Base-by-base conservation (phyloP, 75 land plant species). In the Cryptomeria japonica region DNA sequence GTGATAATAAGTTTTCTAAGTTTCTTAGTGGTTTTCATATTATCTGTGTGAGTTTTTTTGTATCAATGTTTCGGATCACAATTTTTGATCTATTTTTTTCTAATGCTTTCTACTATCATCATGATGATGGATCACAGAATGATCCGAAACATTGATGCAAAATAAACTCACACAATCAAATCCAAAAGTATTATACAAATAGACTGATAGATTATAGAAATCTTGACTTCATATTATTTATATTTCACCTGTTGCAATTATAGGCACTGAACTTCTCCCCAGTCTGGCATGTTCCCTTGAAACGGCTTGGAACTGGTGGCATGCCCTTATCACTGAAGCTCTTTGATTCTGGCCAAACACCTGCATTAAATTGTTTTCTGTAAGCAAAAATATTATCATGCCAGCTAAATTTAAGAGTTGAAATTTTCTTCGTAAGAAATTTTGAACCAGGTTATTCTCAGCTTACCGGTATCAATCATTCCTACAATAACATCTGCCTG, bases 261-360 rank as follows among this genome's bases (percentile, higher is more conserved):
- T 89, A 77, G 34, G 87, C 34, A 22, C 87, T 89, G 86, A 95
- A 91, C 31, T 91, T 56, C 9, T 90, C 89, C 6, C 96, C 96
- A 7, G 83, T 75, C 28, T 88, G 83, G 84, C 96, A 95, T 87
- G 70, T 84, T 37, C 96, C 96, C 56, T 89, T 94, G 90, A 93
- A 95, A 77, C 89, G 88, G 19, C 61, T 36, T 32, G 96, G 95
- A 61, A 91, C 88, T 25, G 95, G 92, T 16, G 88, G 87, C 84
- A 94, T 39, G 18, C 90, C 92, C 42, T 70, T n/a, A 58, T 94
- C 95, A 39, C 61, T 75, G 88, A 94, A 95, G 91, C 96, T 95
- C 87, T 89, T 76, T 0, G 93, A 90, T 73, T 95, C 96, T 2
- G 96, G 96, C 95, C 95, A 95, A 73, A 95, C 83, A 36, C 96